A percentile compares a stretch with the other conserved stretches of the same genome.
phyloP scores from a whole-genome alignment of 345 rosid species.

The Pistacia atlantica region DNA sequence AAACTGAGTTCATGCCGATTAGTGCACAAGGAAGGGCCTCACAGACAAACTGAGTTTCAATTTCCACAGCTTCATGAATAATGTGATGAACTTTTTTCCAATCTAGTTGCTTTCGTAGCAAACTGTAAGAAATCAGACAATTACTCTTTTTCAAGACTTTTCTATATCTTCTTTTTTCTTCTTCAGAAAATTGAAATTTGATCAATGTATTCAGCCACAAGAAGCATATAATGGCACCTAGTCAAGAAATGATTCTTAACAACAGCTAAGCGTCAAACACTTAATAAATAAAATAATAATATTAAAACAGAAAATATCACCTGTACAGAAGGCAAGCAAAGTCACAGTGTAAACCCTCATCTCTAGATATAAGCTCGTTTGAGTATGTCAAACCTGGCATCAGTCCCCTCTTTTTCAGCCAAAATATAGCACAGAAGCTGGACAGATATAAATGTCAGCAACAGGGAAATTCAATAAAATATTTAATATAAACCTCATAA shows the following conservation, averaged over 20 bases:
- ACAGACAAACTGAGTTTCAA: constrained; percentile 85
- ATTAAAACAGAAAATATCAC: constrained; percentile 29
- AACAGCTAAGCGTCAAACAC: background rate
- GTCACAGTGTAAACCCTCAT: constrained; percentile 94
- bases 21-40: constrained; percentile 91
- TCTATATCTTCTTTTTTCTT: constrained; percentile 2
- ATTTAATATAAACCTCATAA: constrained; percentile 1
- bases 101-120: constrained; percentile 60
- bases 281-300: background rate
- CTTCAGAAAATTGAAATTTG: background rate
- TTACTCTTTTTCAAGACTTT: background rate
- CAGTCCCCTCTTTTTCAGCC: constrained; percentile 95
- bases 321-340: constrained; percentile 92
- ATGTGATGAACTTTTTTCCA: constrained; percentile 65
- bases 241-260: background rate
- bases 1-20: constrained; percentile 82
- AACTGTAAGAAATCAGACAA: constrained; percentile 39
- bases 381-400: constrained; percentile 97
- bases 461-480: constrained; percentile 7
- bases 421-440: constrained; percentile 96
- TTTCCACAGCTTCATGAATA: constrained; percentile 81
- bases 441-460: constrained; percentile 13
- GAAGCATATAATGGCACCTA: background rate
- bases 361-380: constrained; percentile 92
- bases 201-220: background rate